Percentiles rank a stretch among this genome's conserved stretches.
Evolutionary conservation across 306 rosid species (phyloP).

Genomic region (Begonia peltatifolia): DNA sequence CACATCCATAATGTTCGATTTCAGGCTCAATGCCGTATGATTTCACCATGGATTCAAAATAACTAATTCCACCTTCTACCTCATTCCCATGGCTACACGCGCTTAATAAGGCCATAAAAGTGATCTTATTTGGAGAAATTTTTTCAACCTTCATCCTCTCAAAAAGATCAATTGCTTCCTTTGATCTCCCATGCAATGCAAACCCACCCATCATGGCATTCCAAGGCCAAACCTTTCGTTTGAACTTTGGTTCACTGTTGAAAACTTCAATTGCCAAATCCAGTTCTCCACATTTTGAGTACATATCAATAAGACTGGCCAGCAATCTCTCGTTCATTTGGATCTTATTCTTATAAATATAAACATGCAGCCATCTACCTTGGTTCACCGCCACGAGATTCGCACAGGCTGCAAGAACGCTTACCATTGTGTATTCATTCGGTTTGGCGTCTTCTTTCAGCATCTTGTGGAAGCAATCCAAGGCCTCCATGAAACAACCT

Average conservation of each 20-base stretch:
- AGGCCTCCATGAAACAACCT: slow-evolving; percentile 20
- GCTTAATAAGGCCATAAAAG: slow-evolving; percentile 45
- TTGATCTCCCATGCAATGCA: slow-evolving; percentile 55
- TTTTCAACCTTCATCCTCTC: slow-evolving; percentile 38
- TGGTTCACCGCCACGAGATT: slow-evolving; percentile 58
- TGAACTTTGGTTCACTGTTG: not conserved
- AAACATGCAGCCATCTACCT: slow-evolving; percentile 62
- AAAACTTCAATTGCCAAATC: slow-evolving; percentile 41
- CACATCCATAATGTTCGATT: slow-evolving; percentile 55
- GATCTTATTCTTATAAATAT: slow-evolving; percentile 30
- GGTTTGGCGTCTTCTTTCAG: slow-evolving; percentile 33
- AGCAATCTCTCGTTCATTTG: slow-evolving; percentile 42
- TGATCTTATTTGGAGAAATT: slow-evolving; percentile 43
- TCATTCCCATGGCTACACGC: slow-evolving; percentile 66
- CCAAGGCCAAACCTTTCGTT: slow-evolving; percentile 47
- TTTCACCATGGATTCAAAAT: slow-evolving; percentile 36
- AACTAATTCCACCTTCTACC: slow-evolving; percentile 35
- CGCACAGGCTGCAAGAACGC: slow-evolving; percentile 56
- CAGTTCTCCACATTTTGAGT: slow-evolving; percentile 56
- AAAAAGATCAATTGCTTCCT: slow-evolving; percentile 33
- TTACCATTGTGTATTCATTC: slow-evolving; percentile 48
- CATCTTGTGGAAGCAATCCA: slow-evolving; percentile 56
- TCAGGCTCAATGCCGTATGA: slow-evolving; percentile 35
- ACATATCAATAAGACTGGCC: slow-evolving; percentile 41
- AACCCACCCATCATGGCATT: slow-evolving; percentile 71